Conservation (phyloP, 164 flowering plant genomes). For the Stephania yunnanensis region DNA sequence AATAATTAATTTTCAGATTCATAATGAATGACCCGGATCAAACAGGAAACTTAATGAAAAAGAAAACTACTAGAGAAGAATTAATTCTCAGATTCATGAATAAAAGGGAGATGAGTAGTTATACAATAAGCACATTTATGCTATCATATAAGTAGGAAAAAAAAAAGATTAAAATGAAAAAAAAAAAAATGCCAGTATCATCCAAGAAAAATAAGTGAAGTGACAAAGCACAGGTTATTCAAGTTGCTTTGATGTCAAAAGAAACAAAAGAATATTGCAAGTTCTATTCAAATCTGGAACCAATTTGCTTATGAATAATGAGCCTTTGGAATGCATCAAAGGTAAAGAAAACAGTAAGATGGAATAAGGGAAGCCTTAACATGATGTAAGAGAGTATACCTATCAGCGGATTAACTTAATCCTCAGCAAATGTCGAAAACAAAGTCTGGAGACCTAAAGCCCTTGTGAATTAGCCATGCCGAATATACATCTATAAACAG, state of each 20-base stretch:
- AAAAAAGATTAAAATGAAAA: too few relatives aligned
- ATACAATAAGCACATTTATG: background rate
- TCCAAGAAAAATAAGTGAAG: background rate
- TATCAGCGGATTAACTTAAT: background rate
- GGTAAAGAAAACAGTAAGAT: background rate
- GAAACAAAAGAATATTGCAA: background rate
- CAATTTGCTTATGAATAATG: background rate
- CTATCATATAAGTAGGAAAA: too few relatives aligned
- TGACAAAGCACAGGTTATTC: background rate
- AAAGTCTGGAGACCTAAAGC: background rate
- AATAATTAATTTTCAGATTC: too few relatives aligned
- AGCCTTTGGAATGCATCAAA: background rate
- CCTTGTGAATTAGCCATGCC: background rate
- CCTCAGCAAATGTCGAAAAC: background rate
- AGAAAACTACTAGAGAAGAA: too few relatives aligned
- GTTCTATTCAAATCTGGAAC: background rate
- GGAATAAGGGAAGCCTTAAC: background rate
- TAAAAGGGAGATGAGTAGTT: background rate
- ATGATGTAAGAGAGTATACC: background rate
- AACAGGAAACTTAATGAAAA: too few relatives aligned
- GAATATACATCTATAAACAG: too few relatives aligned
- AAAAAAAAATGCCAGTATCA: background rate
- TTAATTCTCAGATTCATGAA: too few relatives aligned
- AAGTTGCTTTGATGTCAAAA: background rate
- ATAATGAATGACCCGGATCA: too few relatives aligned